Base-by-base conservation (phyloP, 495 filamentous ascomycete genomes). In the Penicillium ochrochloron region DNA sequence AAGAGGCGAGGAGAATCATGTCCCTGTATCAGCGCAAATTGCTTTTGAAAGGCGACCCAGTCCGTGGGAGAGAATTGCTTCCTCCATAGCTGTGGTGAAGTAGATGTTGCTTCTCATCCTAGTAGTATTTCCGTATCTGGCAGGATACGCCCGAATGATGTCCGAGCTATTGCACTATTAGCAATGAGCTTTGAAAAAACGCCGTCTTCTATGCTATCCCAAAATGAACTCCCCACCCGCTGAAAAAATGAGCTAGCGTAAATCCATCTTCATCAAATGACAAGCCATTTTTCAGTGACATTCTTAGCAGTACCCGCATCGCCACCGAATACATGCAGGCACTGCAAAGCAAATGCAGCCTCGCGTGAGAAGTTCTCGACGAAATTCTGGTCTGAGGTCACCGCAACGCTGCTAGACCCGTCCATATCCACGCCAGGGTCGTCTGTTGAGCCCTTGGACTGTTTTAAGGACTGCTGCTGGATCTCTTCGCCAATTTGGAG, bases 281-380 rank as follows among this genome's bases (percentile, higher is more conserved):
- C 77, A 56, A 89, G 74, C 73, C 78, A 89, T 66, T 82, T 79
- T 63, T 89, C 83, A 0, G 87, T 88, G 19, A 93, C 64, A 37
- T 67, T 69, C 62, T 77, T 81, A 14, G 89, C 90, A 4, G 78
- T 78, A 21, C 78, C 73, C 25, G 81, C 63, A 73, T 92, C 83
- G 5, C 89, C 90, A 57, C 78, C 84, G 5, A 88, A 74, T n/a
- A 83, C 84, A 71, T 88, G 88, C 41, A 92, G 83, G 59, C 76
- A 84, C 73, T 92, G 86, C 60, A 97, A 70, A 63, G 90, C 90
- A 72, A 89, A 88, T 44, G 92, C 92, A 57, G 93, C 90, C 72
- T 97, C 93, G 17, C 77, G 72, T 17, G 84, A 84, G 65, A 94
- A 84, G 66, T 92, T 84, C 64, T 92, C 90, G 17, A 73, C 72